Evolutionary conservation across 371 early-diverging fungal species (phyloP).

Genomic region (Parasitella parasitica): DNA sequence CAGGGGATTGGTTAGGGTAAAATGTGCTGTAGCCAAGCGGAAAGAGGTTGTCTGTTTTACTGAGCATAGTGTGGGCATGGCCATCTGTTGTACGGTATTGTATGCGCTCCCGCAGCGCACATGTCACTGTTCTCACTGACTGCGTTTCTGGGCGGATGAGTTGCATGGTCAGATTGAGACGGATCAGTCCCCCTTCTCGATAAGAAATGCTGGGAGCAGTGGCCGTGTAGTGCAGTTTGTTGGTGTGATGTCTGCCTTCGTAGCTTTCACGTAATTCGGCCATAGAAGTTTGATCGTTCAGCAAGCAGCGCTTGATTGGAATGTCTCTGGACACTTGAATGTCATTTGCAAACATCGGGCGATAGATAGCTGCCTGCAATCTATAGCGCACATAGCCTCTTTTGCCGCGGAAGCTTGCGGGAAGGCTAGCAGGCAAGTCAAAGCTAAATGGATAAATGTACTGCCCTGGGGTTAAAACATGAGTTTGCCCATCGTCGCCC

Average conservation of each 20-base stretch:
- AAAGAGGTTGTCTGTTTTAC: conserved; percentile 28
- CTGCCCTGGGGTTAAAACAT: conserved; percentile 34
- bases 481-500: conserved; percentile 35
- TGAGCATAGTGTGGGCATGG: conserved; percentile 17
- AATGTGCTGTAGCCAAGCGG: conserved; percentile 34
- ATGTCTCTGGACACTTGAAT: conserved; percentile 36
- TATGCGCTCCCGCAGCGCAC: conserved; percentile 43
- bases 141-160: conserved; percentile 33
- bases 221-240: conserved; percentile 37
- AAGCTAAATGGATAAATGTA: conserved; percentile 41
- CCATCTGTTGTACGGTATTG: conserved; percentile 42
- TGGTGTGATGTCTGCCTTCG: conserved; percentile 28
- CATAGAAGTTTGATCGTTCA: conserved; percentile 26
- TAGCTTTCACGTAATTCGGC: conserved; percentile 27
- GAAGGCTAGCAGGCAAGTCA: conserved; percentile 42
- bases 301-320: conserved; percentile 37
- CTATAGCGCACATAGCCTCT: conserved; percentile 46
- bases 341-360: conserved; percentile 42
- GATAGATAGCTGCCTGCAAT: conserved; percentile 33
- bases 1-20: conserved; percentile 23
- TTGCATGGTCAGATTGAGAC: conserved; percentile 36
- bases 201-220: conserved; percentile 44
- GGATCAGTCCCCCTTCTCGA: conserved; percentile 49
- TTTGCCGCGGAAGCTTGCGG: conserved; percentile 46
- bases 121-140: conserved; percentile 39